Evolutionary conservation across 257 asterid genomes (phyloP), one percentile per base, ranked within the genome.

Genomic region (Solanum sejunctum): DNA sequence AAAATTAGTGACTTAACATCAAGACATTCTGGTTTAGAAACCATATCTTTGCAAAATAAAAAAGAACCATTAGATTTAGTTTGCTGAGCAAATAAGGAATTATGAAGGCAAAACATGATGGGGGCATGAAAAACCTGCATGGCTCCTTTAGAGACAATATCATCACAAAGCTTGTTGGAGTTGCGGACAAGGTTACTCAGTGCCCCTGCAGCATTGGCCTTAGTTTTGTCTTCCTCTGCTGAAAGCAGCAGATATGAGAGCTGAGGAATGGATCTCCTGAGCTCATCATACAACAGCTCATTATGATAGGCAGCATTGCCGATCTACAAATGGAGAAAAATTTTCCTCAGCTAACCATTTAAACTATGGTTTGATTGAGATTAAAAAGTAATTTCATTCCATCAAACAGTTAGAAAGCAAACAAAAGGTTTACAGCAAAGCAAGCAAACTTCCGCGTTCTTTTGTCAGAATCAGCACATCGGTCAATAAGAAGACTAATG

Each of bases 121-220:
- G 82, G 8, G 47, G 77, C 43, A 69, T 8, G 70, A 71, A 60
- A 75, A 75, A 96, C 99, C 98, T 94, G 98, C 94, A 95, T 90
- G 84, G 98, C 99, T 91, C 99, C 99, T 86, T 91, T 90, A 66
- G 98, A 90, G 86, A 97, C 92, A 52, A 97, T 95, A 89, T 97
- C 99, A 85, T 91, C 98, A 66, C 99, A 95, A 58, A 97, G 98
- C 86, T 90, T 95, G 91, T 88, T 92, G 86, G 99, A 97, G 90
- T 97, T 95, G 81, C 98, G 98, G 56, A 97, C 99, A 9, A 97
- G 95, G 87, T 97, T 95, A 86, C 99, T 97, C 70, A 97, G 93
- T 84, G 99, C 99, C 85, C 99, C 99, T 3, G 99, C 99, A 82
- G 99, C 99, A 85, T 97, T 97, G 83, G 98, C 97, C 89, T 95